Conservation (phyloP, 306 rosid species). For the Carpinus fangiana region DNA sequence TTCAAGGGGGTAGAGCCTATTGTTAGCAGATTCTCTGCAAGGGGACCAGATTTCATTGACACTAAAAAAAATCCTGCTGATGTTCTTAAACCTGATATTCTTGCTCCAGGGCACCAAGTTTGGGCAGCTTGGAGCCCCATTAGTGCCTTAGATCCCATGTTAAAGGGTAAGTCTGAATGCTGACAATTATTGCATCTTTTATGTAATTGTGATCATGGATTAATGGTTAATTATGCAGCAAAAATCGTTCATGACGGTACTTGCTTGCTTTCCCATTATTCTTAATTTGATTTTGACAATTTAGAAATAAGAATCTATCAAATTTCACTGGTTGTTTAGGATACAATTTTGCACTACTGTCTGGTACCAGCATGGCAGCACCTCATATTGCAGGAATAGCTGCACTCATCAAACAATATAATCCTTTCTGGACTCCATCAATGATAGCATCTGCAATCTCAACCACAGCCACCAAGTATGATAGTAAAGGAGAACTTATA, state of each 20-base stretch:
- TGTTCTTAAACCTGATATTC: slow-evolving; percentile 88
- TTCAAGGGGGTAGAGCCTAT: slow-evolving; percentile 56
- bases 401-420: slow-evolving; percentile 76
- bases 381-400: slow-evolving; percentile 92
- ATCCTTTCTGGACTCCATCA: slow-evolving; percentile 89
- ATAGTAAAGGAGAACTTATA: slow-evolving; percentile 51
- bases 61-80: slow-evolving; percentile 40
- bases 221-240: background rate
- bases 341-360: slow-evolving; percentile 57
- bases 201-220: background rate
- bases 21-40: slow-evolving; percentile 84
- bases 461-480: slow-evolving; percentile 73
- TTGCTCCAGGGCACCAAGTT: slow-evolving; percentile 90
- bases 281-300: background rate
- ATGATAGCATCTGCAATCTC: slow-evolving; percentile 83
- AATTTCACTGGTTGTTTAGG: slow-evolving; percentile 40
- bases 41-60: slow-evolving; percentile 83
- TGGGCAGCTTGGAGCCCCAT: slow-evolving; percentile 95
- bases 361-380: slow-evolving; percentile 95
- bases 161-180: slow-evolving; percentile 41
- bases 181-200: background rate
- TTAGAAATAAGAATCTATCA: background rate
- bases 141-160: slow-evolving; percentile 59
- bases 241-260: background rate
- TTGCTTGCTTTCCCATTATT: background rate